These are phyloP conservation scores for Coccinonectria pachysandricola DNA, from an alignment of 2,329 filamentous ascomycete species.

Conservation along the genomic window DNA sequence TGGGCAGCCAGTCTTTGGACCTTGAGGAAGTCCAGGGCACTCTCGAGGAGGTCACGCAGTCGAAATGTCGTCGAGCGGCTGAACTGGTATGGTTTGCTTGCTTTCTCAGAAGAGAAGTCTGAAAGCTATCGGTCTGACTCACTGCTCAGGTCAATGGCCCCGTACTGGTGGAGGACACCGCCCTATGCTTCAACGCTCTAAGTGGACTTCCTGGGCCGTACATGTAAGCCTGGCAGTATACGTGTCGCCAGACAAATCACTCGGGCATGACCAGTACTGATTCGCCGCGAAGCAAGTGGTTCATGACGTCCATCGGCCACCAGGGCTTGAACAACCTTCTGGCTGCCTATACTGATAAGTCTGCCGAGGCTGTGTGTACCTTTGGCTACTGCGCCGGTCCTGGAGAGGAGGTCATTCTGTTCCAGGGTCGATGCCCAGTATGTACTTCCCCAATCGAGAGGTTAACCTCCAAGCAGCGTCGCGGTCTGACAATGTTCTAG, in stretches of 20 bases:
- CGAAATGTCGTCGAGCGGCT: constrained; percentile 79
- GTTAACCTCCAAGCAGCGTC: not conserved
- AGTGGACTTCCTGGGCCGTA: constrained; percentile 91
- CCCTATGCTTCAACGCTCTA: constrained; percentile 83
- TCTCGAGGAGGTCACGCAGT: constrained; percentile 79
- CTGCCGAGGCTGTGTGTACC: constrained; percentile 86
- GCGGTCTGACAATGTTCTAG: constrained; percentile 16
- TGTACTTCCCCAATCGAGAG: constrained; percentile 22
- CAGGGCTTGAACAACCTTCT: constrained; percentile 84
- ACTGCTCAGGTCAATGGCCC: constrained; percentile 61
- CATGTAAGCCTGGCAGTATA: constrained; percentile 53
- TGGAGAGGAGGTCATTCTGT: constrained; percentile 72
- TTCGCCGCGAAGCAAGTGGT: constrained; percentile 68
- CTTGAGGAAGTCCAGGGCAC: constrained; percentile 85
- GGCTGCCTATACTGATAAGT: constrained; percentile 80
- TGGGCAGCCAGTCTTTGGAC: constrained; percentile 67
- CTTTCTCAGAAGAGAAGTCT: not conserved
- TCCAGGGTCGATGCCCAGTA: constrained; percentile 82
- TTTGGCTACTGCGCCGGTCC: constrained; percentile 87
- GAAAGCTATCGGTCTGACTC: constrained; percentile 1
- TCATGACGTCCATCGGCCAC: constrained; percentile 73
- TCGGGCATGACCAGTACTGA: constrained; percentile 2
- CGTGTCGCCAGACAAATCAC: not conserved
- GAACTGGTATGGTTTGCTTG: constrained; percentile 46
- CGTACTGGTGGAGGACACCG: constrained; percentile 92